These are phyloP conservation scores for Aulographum hederae DNA, from an alignment of 2,329 filamentous ascomycete genomes.

Conservation along the genomic window DNA sequence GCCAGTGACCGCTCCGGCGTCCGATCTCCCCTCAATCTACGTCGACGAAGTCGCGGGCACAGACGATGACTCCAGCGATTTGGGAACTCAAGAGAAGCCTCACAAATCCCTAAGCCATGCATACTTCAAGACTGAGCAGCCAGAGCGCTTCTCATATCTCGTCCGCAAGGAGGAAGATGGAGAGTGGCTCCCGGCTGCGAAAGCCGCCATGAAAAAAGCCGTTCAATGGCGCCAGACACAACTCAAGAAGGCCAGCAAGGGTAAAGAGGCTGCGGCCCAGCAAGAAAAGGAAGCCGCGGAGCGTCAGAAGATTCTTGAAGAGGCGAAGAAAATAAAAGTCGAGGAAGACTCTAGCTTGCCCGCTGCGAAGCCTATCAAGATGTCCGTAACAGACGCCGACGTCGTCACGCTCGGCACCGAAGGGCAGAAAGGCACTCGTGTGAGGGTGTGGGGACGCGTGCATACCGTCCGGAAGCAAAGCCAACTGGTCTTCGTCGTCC, in stretches of 20 bases:
- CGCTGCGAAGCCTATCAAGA: constrained; percentile 54
- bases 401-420: constrained; percentile 33
- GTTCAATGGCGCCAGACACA: constrained; percentile 54
- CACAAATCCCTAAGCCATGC: constrained; percentile 70
- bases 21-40: no score
- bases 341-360: constrained; percentile 56
- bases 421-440: constrained; percentile 47
- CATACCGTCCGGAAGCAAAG: constrained; percentile 70
- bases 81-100: constrained; percentile 53
- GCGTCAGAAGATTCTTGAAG: constrained; percentile 54
- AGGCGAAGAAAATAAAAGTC: constrained; percentile 61
- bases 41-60: constrained; percentile 65
- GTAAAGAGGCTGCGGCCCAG: constrained; percentile 51
- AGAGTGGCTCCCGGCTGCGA: constrained; percentile 66
- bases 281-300: constrained; percentile 57
- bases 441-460: constrained; percentile 66
- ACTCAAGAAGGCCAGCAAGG: constrained; percentile 72
- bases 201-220: constrained; percentile 74
- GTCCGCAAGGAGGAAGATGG: constrained; percentile 36
- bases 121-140: constrained; percentile 55
- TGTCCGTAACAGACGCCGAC: constrained; percentile 49
- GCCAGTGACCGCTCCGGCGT: no score
- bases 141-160: constrained; percentile 44
- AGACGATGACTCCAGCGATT: constrained; percentile 45
- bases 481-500: constrained; percentile 69